Evolutionary conservation across 1,139 yeast genomes (phyloP), one percentile per base, ranked within the genome.

Genomic region (Lodderomyces metapsilosis): DNA sequence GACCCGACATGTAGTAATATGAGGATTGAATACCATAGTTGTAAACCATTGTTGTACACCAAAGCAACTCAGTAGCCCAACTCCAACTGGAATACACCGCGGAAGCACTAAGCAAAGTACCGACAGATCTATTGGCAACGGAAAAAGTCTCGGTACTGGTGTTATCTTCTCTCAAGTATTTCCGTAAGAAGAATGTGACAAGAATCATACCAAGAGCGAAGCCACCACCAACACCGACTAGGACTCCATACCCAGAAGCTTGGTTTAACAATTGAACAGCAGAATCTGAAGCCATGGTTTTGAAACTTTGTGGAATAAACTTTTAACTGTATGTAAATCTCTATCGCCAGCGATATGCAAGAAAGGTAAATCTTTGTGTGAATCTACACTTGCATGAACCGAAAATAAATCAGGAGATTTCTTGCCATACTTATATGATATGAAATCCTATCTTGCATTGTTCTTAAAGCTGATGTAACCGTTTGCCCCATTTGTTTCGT

Each of bases 61-160:
- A 54, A 28, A 61, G 47, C 15, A 63, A 52, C 40, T 61, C 67
- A 12, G 63, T 60, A 11, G 65, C 62, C 67, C 66, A 62, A 6
- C 62, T 52, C 67, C 66, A 62, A 16, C 57, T 49, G 28, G 55
- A 51, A 43, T 59, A 61, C 16, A 61, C 62, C 7, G 65, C 60
- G 30, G 59, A 54, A 1, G 65, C 61, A 6, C 60, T 52, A 30
- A 62, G 52, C 10, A 61, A 57, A 3, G 55, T 50, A 2, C 63
- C 62, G 8, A 62, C 61, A 4, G 51, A 45, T 46, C 68, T 47
- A 36, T 59, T 57, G 9, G 67, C 66, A 31, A 61, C 66, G 48
- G 59, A 52, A 38, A 62, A 62, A 36, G 58, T 58, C 47, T 62
- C 68, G 1, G 67, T 62, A 10, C 59, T 59, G 18, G 59, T 51